Percentiles rank a stretch among this genome's conserved stretches.
These are phyloP conservation scores for Drechslerella coelobrocha DNA, from an alignment of 2,329 filamentous ascomycete species.

Conservation along the genomic window DNA sequence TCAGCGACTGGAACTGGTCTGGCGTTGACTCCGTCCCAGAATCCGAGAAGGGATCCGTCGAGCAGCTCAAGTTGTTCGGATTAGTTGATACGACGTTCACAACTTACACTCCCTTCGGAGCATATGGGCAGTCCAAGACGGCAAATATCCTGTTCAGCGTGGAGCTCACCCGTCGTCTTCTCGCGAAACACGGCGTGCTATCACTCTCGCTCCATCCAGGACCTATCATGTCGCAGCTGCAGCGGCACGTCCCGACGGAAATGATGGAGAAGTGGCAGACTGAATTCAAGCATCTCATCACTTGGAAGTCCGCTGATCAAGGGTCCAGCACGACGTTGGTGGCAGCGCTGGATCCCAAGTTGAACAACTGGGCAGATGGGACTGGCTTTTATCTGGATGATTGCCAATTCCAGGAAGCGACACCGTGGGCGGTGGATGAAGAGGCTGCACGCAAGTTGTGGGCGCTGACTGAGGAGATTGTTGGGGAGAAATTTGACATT, in stretches of 20 bases:
- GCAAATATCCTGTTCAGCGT: constrained; percentile 63
- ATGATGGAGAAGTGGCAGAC: constrained; percentile 5
- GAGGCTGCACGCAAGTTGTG: constrained; percentile 60
- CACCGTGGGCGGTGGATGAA: constrained; percentile 56
- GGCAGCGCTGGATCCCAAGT: constrained; percentile 59
- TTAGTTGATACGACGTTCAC: constrained; percentile 27
- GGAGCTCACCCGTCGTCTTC: constrained; percentile 58
- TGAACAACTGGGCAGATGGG: constrained; percentile 54
- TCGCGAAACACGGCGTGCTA: constrained; percentile 56
- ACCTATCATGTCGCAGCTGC: constrained; percentile 29
- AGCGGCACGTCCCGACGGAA: constrained; percentile 11
- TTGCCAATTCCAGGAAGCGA: constrained; percentile 28
- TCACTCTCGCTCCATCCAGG: constrained; percentile 61
- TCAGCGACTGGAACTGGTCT: constrained; percentile 61
- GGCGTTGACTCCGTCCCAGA: constrained; percentile 52
- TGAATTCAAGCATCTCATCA: constrained; percentile 7
- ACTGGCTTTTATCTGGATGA: constrained; percentile 31
- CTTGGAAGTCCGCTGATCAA: constrained; percentile 57
- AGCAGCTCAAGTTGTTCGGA: background rate
- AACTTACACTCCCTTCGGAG: constrained; percentile 58
- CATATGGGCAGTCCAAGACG: constrained; percentile 65
- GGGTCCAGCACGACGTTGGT: constrained; percentile 60
- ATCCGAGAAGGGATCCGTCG: constrained; percentile 27
- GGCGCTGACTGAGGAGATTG: constrained; percentile 61
- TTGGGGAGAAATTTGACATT: constrained; percentile 58